A percentile compares a stretch with the other conserved stretches of the same genome.
These are phyloP conservation scores for Alternaria hordeiaustralica DNA, from an alignment of 2,329 filamentous ascomycete species.

Conservation along the genomic window DNA sequence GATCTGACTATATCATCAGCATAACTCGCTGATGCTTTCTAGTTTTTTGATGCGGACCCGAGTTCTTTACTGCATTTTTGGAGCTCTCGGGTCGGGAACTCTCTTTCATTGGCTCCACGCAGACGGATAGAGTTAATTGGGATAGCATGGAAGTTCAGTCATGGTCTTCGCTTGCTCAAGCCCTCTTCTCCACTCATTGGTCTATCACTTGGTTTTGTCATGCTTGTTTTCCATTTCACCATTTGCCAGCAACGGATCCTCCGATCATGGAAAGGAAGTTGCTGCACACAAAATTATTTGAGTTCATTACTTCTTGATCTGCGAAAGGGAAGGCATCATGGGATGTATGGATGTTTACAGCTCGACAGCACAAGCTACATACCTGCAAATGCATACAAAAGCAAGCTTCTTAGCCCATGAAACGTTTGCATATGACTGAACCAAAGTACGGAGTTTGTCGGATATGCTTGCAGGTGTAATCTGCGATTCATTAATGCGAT, in stretches of 20 bases:
- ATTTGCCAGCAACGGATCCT: neutral
- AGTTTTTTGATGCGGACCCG: neutral
- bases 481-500: neutral
- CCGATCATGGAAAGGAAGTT: neutral
- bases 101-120: no score
- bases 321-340: neutral
- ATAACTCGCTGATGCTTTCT: neutral
- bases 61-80: neutral
- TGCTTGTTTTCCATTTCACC: neutral
- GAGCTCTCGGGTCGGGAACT: neutral
- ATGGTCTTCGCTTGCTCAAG: no score
- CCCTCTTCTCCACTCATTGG: neutral
- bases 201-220: neutral
- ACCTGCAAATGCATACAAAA: neutral
- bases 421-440: neutral
- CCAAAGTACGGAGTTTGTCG: fast-evolving
- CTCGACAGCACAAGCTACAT: neutral
- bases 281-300: neutral
- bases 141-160: no score
- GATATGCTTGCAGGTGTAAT: neutral
- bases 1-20: neutral
- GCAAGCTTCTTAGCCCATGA: neutral
- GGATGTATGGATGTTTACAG: neutral
- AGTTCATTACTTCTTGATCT: neutral
- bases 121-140: no score